Base-by-base conservation (phyloP, 129 eudicot genomes). In the Tanacetum coccineum region DNA sequence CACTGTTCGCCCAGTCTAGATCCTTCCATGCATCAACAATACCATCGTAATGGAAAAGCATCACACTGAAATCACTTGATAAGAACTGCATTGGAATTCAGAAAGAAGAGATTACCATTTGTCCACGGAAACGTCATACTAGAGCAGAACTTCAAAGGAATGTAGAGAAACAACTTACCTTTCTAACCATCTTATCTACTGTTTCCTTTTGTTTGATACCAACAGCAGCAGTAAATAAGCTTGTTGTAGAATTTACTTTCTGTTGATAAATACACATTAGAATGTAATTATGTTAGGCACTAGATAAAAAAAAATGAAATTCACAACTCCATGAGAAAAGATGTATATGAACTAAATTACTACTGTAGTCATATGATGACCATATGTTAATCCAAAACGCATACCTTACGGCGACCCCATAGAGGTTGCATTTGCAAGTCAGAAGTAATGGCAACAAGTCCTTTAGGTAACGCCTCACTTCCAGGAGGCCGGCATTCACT, bases 11-110 rank as follows among this genome's bases (percentile, higher is more conserved):
- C 98, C 98, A 92, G 22, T 80, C 82, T 32, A 85, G 73, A 26
- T 82, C 86, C 87, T 81, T 88, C 98, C 98, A 93, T 62, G 62
- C 89, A 73, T 88, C 98, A 71, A 88, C 95, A 71, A 75, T 56
- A 49, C 96, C 96, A 68, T 93, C 98, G 67, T 93, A 93, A 80
- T 88, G 96, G 74, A 92, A 92, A 74, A 92, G 95, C 98, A 92
- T 92, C 73, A 92, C 91, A 51, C 58, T 82, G 76, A 92, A 92
- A 59, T 78, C 59, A 66, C 85, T 74, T 57, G 72, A 73, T 64
- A 88, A 70, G 78, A 93, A 93, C 98, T 93, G 92, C 88, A 79
- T 69, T 56, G 58, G 32, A 17, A 76, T 50, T 62, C 13, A 47
- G 44, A 14, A 74, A 22, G 36, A 13, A 32, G 9, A 48, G 28